Evolutionary conservation across 2,329 filamentous ascomycete species (phyloP), one percentile per base, ranked within the genome.

Genomic region (Hymenoscyphus fructigenus): DNA sequence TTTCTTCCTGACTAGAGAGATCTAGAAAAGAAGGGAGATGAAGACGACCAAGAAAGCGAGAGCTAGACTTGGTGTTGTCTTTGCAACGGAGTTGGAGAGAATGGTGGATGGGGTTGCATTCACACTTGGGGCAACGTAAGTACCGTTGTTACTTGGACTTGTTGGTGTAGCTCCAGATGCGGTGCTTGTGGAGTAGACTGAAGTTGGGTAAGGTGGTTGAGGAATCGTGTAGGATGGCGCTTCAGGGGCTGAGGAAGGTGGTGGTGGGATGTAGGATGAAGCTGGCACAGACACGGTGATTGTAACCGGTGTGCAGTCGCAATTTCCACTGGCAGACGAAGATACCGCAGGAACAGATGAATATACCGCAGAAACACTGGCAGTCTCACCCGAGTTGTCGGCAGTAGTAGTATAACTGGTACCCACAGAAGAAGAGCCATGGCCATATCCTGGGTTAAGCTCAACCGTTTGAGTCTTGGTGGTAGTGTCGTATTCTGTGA

Each of bases 381-480:
- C 47, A 50, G 44, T 50, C 44, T 50, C 44, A 23, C 44, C 44
- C 17, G 20, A 50, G 20, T 50, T 50, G 7, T 12, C 44, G 5
- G 44, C 20, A 5, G 44, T 50, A 1, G 28, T 29, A 53, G 38
- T 29, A 28, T 9, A n/a, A 14, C 10, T 15, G 12, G 12, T 26
- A 32, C 17, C 28, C 4, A 36, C 34, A 36, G 44, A 50, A 10
- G 44, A 23, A 50, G 44, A 23, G 10, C 44, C 44, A 41, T n/a
- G 26, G 14, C 26, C 23, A 44, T 59, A 59, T 23, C 20, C 36
- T 41, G 61, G 44, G 17, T 63, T 63, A 17, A 63, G 28, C 10
- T 23, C 62, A 23, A 63, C 20, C 10, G 62, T 60, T 28, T 56
- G 56, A 14, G 58, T 64, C 23, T 44, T 55, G 34, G 58, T 61